These are phyloP conservation scores for Alternaria longipes DNA, from an alignment of 2,329 filamentous ascomycete species.

Conservation along the genomic window DNA sequence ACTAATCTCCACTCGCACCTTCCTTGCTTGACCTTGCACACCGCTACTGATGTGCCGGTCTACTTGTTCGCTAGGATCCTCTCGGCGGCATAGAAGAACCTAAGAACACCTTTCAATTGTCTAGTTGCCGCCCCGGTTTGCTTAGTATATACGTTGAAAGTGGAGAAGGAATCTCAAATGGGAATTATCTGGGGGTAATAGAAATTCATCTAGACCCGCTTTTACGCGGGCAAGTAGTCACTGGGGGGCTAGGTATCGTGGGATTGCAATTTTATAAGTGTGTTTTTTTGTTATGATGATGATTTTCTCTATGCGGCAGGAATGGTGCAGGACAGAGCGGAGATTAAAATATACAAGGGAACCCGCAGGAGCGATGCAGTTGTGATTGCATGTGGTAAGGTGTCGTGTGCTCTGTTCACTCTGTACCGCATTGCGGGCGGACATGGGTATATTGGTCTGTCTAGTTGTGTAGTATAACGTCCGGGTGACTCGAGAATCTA, in stretches of 20 bases:
- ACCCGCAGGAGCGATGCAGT: not conserved
- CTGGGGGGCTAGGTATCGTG: not conserved
- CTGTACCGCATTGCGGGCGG: not conserved
- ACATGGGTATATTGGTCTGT: too few species aligned
- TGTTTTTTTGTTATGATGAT: not conserved
- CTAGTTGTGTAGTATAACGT: not conserved
- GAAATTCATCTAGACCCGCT: not conserved
- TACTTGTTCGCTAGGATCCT: not conserved
- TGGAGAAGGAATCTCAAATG: not conserved
- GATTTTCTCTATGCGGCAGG: too few species aligned
- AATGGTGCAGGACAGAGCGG: not conserved
- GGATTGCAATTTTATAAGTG: not conserved
- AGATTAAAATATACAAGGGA: not conserved
- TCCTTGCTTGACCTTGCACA: not conserved
- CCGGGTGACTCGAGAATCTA: not conserved
- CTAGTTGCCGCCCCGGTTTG: not conserved
- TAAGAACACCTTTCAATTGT: not conserved
- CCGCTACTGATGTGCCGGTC: constrained; percentile 3
- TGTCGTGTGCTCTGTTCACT: not conserved
- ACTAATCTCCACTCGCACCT: not conserved
- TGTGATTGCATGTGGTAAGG: not conserved
- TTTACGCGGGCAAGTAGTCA: not conserved
- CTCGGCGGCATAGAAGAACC: not conserved
- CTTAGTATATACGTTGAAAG: not conserved
- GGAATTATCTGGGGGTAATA: constrained; percentile 10